Base-by-base conservation (phyloP, 2,329 filamentous ascomycete genomes). In the Bretziella fagacearum region DNA sequence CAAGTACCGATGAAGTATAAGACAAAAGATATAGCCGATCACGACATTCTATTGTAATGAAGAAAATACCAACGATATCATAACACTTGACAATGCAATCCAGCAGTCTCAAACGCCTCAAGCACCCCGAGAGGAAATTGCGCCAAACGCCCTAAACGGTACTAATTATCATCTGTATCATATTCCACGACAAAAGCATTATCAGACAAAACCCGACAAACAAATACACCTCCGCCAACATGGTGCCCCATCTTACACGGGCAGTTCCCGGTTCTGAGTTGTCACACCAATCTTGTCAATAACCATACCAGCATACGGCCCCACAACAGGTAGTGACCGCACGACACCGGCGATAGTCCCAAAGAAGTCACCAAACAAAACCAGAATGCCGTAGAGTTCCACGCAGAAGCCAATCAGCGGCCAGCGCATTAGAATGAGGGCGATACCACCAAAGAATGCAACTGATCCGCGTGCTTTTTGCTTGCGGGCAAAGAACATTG, bases 351-450 rank as follows among this genome's bases (percentile, higher is more conserved):
- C 83, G 54, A 96, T 87, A 17, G 89, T 96, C 42, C 86, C 84
- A 50, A 96, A 73, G 65, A 96, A 96, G 63, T 98, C 91, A 29
- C 91, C 91, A 65, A 98, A 98, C 29, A 98, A 67, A 44, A 95
- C 74, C 55, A 93, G 73, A 54, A 98, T 89, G 25, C 91, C 91
- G 64, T 96, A 96, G 3, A 89, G 64, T 64, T 98, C 91, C 55
- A 96, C 74, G 49, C 81, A 57, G 65, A 98, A 98, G 23, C 91
- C 91, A 52, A 91, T 74, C 47, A 98, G 71, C 0, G 91, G 83
- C 87, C 91, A 98, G 52, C 82, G 76, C 57, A 94, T 62, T 32
- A 98, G 68, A 55, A 98, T 98, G 15, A 98, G 72, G 7, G 78
- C 57, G 32, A 98, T 81, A 11, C 91, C 91, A 3, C 69, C 67